Evolutionary conservation across 1,284 basidiomycete genomes (phyloP), one percentile per base, ranked within the genome.

Genomic region (Amylostereum areolatum): DNA sequence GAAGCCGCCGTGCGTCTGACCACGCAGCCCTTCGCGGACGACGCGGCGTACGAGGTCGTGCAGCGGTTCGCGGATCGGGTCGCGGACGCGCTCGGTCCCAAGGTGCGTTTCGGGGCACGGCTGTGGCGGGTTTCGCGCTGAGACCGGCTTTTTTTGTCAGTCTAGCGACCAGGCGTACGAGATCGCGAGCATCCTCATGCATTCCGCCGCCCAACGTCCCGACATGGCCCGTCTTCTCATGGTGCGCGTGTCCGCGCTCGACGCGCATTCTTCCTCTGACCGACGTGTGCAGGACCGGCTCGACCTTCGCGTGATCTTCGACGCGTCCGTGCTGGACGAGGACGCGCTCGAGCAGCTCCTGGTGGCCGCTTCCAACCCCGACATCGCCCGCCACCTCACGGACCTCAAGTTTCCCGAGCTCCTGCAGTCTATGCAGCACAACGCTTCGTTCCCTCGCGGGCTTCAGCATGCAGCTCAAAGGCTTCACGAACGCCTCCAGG

Each of bases 131-230:
- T n/a, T n/a, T n/a, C n/a, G n/a, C n/a, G n/a, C n/a, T n/a, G n/a
- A n/a, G n/a, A n/a, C n/a, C n/a, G n/a, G n/a, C n/a, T n/a, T n/a
- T n/a, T 43, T 32, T 28, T 5, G 41, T 50, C 55, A 85, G 83
- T 71, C 73, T 48, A 66, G 65, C 32, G 70, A 73, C 47, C 79
- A 83, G 49, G 71, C 82, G 3, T 79, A 80, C 57, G 66, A 73
- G 43, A 63, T 87, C 8, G 79, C 83, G 1, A 76, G 77, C 30
- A 66, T 87, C 48, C 65, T 88, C 33, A 77, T 71, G 39, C 73
- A 81, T 51, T 69, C 77, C 6, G 83, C 84, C 6, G 79, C 81
- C 12, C 85, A 89, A 59, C 72, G 76, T 58, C 77, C 81, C 2
- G 61, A 61, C 9, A 56, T 77, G 52, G 60, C 69, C 4, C 64